A percentile compares a stretch with the other conserved stretches of the same genome.
These are phyloP conservation scores for Tuber melanosporum DNA, from an alignment of 495 filamentous ascomycete genomes.

Conservation along the genomic window DNA sequence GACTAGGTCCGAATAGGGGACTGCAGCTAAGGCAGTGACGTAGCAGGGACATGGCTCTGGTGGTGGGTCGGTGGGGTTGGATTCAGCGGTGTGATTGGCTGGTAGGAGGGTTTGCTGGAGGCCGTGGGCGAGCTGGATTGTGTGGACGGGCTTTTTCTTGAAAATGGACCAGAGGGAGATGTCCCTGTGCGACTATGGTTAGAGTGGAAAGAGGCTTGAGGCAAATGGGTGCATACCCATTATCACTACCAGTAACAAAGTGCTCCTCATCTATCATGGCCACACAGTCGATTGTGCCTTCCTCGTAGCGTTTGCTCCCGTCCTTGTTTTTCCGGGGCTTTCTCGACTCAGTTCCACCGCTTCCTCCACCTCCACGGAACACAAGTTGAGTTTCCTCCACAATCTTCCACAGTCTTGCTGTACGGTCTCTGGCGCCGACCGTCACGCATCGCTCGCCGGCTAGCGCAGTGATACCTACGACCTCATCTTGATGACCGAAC, in stretches of 20 bases:
- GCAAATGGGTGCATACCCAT: slow-evolving; percentile 50
- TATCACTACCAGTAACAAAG: slow-evolving; percentile 90
- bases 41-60: slow-evolving; percentile 66
- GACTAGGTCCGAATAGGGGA: slow-evolving; percentile 82
- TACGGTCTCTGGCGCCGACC: slow-evolving; percentile 84
- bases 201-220: not conserved
- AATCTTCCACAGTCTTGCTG: slow-evolving; percentile 94
- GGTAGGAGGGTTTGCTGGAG: slow-evolving; percentile 60
- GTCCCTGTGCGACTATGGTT: slow-evolving; percentile 21
- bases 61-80: slow-evolving; percentile 52
- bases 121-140: slow-evolving; percentile 73
- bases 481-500: slow-evolving; percentile 89
- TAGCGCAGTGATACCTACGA: slow-evolving; percentile 74
- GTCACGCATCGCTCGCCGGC: slow-evolving; percentile 80
- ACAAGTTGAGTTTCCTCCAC: slow-evolving; percentile 91
- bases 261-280: slow-evolving; percentile 81
- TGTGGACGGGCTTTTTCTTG: slow-evolving; percentile 92
- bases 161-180: slow-evolving; percentile 81
- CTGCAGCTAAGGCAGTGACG: slow-evolving; percentile 79
- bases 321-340: slow-evolving; percentile 47
- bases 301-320: slow-evolving; percentile 44
- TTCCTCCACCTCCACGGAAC: slow-evolving; percentile 77
- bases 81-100: slow-evolving; percentile 65
- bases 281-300: slow-evolving; percentile 84
- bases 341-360: slow-evolving; percentile 56